A percentile compares a stretch with the other conserved stretches of the same genome.
These are phyloP conservation scores for Magnaporthiopsis rhizophila DNA, from an alignment of 2,329 filamentous ascomycete genomes.

Conservation along the genomic window DNA sequence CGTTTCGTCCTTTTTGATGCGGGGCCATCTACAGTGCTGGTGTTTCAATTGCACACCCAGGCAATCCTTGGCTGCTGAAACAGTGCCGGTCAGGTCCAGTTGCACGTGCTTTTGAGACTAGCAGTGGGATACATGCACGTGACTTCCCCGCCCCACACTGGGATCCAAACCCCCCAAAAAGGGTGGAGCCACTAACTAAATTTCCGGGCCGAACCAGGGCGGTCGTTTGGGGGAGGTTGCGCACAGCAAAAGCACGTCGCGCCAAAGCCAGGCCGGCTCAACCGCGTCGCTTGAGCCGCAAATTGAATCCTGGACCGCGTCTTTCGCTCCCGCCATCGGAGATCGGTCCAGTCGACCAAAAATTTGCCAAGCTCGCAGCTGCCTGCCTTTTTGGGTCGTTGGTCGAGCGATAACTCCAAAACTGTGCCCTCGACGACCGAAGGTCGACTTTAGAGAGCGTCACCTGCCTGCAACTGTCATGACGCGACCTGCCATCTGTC, in stretches of 20 bases:
- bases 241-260: neutral
- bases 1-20: neutral
- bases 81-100: neutral
- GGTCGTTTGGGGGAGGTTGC: neutral
- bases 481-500: neutral
- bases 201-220: neutral
- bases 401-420: neutral
- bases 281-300: neutral
- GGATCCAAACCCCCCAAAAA: neutral
- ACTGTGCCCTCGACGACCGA: neutral
- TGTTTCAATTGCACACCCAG: neutral
- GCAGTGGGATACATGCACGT: no score
- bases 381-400: neutral
- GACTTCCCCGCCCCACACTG: neutral
- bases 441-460: neutral
- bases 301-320: slow-evolving; percentile 1
- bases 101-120: no score
- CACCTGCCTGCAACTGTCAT: neutral
- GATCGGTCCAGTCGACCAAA: neutral
- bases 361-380: neutral
- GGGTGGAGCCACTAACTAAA: neutral
- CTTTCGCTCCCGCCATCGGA: neutral
- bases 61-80: neutral
- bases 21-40: neutral
- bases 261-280: neutral